Evolutionary conservation across 192 early-diverging fungal genomes (phyloP).

Genomic region (Allomyces arbusculus): DNA sequence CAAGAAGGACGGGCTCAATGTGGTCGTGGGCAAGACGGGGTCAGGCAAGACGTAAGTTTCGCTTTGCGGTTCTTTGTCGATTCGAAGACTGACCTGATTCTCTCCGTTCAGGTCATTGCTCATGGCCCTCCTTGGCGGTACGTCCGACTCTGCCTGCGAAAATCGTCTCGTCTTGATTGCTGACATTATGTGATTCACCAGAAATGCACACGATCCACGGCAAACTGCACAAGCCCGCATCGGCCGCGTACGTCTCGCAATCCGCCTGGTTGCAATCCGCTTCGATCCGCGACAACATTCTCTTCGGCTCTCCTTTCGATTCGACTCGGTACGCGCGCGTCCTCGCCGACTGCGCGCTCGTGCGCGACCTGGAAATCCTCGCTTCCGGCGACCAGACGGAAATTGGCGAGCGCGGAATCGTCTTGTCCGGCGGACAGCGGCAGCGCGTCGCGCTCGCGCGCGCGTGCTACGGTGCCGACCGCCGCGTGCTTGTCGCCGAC

Average conservation of each 20-base stretch:
- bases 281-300: slow-evolving; percentile 59
- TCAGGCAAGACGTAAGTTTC: slow-evolving; percentile 7
- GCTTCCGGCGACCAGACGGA: slow-evolving; percentile 75
- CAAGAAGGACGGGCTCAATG: slow-evolving; percentile 7
- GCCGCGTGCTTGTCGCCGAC: neutral
- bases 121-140: neutral
- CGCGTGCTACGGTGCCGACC: slow-evolving; percentile 44
- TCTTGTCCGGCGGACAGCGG: slow-evolving; percentile 72
- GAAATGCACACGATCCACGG: neutral
- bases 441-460: slow-evolving; percentile 69
- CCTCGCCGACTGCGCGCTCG: slow-evolving; percentile 62
- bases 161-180: too few relatives aligned
- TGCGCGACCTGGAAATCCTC: slow-evolving; percentile 63
- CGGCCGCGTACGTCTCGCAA: neutral
- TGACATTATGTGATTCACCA: neutral
- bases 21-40: slow-evolving; percentile 26
- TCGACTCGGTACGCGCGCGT: slow-evolving; percentile 54
- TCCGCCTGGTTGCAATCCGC: slow-evolving; percentile 46
- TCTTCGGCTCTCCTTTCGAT: slow-evolving; percentile 61
- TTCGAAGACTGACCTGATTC: too few relatives aligned
- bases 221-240: neutral
- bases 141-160: neutral
- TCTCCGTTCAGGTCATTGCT: neutral
- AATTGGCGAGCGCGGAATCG: slow-evolving; percentile 78
- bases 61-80: too few relatives aligned